These are phyloP conservation scores for Parathielavia hyrcaniae DNA, from an alignment of 495 filamentous ascomycete genomes.

Conservation along the genomic window DNA sequence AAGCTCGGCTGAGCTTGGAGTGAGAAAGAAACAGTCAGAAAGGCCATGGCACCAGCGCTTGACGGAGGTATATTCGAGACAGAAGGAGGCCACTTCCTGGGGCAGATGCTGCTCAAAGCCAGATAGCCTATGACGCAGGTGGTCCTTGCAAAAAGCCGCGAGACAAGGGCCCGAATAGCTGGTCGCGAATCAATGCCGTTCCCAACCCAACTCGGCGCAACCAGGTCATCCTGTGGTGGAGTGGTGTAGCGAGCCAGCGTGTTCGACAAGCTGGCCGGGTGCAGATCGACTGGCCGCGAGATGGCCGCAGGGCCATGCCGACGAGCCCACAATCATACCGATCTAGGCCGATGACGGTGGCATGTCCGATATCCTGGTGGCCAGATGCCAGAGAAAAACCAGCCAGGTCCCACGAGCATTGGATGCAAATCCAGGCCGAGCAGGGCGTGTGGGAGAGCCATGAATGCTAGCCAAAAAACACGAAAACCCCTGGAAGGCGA, in stretches of 20 bases:
- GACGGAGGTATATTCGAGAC: slow-evolving; percentile 14
- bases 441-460: background rate
- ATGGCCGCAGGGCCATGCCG: slow-evolving; percentile 16
- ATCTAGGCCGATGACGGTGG: background rate
- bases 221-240: slow-evolving; percentile 12
- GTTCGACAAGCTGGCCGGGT: background rate
- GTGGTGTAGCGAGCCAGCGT: background rate
- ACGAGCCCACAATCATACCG: slow-evolving; percentile 1
- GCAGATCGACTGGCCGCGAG: slow-evolving; percentile 12
- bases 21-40: background rate
- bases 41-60: background rate
- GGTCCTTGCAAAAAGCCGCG: slow-evolving; percentile 12
- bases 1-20: background rate
- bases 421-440: background rate
- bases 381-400: background rate
- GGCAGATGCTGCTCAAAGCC: background rate
- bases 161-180: slow-evolving; percentile 8
- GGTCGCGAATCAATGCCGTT: slow-evolving; percentile 12
- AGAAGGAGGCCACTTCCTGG: background rate
- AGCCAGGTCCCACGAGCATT: too few species aligned
- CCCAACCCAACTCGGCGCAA: background rate
- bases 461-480: background rate
- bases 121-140: slow-evolving; percentile 14
- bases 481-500: background rate
- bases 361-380: background rate